Evolutionary conservation across 192 early-diverging fungal species (phyloP).

Genomic region (Paraglomus occultum): DNA sequence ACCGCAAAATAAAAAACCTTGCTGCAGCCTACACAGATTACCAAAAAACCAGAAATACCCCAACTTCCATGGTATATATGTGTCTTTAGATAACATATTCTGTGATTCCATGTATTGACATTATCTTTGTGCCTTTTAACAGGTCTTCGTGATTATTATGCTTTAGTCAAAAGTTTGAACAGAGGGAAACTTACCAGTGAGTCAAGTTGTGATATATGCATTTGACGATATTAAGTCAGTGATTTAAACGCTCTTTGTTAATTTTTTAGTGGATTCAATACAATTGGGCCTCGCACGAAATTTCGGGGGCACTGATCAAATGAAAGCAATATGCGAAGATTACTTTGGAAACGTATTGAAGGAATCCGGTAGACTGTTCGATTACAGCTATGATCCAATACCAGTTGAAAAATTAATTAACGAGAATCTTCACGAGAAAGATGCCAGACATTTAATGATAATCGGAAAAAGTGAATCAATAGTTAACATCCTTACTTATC

Average conservation of each 20-base stretch:
- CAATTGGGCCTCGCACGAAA: conserved; percentile 22
- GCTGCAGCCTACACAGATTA: conserved; percentile 22
- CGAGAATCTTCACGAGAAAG: conserved; percentile 9
- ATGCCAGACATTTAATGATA: conserved; percentile 27
- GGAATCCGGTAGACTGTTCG: not conserved
- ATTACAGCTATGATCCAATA: conserved; percentile 9
- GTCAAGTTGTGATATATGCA: not conserved
- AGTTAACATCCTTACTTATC: conserved; percentile 24
- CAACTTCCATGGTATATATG: conserved; percentile 24
- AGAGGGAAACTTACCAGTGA: not conserved
- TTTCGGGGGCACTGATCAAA: conserved; percentile 30
- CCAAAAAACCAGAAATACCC: conserved; percentile 20
- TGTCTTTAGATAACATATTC: no score
- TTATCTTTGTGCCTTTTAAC: not conserved
- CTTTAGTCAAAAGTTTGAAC: conserved; percentile 20
- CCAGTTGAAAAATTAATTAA: conserved; percentile 20
- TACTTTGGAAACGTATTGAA: conserved; percentile 13
- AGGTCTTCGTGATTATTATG: conserved; percentile 27
- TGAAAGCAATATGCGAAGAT: not conserved
- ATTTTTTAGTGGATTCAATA: not conserved
- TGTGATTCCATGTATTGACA: no score
- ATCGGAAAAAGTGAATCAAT: conserved; percentile 26
- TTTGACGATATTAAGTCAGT: not conserved
- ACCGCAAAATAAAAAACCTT: not conserved
- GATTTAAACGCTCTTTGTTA: not conserved